Conservation (phyloP, 163 green algal species). For the Volvox carteri region DNA sequence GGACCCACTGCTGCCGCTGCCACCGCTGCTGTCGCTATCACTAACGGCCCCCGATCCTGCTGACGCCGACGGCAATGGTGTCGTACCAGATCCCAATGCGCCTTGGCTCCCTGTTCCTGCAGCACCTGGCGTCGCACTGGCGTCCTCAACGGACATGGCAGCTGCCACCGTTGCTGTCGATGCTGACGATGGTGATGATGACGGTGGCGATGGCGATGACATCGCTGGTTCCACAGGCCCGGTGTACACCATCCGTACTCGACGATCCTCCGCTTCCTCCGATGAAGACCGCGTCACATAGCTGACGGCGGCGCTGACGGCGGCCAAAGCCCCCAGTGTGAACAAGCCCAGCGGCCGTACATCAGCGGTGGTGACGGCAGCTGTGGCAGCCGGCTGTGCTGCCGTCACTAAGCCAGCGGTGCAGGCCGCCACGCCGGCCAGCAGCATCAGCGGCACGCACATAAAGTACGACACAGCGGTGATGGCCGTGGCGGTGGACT, state of each 20-base stretch:
- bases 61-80: background rate
- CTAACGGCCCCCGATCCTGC: background rate
- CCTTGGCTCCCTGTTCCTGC: background rate
- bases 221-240: background rate
- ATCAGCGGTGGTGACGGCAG: background rate
- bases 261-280: background rate
- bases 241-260: conserved; percentile 36
- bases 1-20: background rate
- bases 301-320: conserved; percentile 19
- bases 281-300: background rate
- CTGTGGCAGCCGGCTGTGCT: background rate
- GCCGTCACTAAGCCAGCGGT: conserved; percentile 3
- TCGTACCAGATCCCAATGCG: background rate
- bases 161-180: background rate
- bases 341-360: conserved; percentile 33
- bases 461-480: conserved; percentile 29
- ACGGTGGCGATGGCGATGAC: background rate
- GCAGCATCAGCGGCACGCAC: conserved; percentile 53
- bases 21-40: background rate
- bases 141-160: background rate
- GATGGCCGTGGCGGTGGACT: conserved; percentile 50
- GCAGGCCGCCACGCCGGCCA: conserved; percentile 11
- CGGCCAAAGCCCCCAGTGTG: background rate
- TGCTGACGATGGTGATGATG: background rate
- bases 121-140: background rate